Percentiles rank a stretch among this genome's conserved stretches.
Evolutionary conservation across 805 yeast genomes (phyloP).

Genomic region (Myxozyma melibiosi): DNA sequence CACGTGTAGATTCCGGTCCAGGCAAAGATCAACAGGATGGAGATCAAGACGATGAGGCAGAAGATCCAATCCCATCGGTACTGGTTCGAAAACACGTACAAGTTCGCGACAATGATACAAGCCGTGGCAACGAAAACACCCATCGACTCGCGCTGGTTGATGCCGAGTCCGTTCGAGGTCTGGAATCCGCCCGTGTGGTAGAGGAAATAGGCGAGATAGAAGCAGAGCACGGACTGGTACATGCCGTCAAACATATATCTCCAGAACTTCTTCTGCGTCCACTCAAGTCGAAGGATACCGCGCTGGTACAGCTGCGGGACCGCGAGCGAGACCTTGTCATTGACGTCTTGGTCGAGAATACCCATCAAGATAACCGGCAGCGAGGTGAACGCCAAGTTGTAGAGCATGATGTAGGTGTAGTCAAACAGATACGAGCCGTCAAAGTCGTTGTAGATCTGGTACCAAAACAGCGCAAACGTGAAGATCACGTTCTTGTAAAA

Average conservation of each 20-base stretch:
- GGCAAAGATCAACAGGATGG: constrained; percentile 60
- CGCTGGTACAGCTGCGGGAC: constrained; percentile 71
- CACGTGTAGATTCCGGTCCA: constrained; percentile 85
- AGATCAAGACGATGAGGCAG: constrained; percentile 53
- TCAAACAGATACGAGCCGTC: constrained; percentile 79
- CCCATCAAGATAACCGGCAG: constrained; percentile 75
- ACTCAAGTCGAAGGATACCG: constrained; percentile 66
- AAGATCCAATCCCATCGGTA: constrained; percentile 79
- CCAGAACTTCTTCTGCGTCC: constrained; percentile 62
- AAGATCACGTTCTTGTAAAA: constrained; percentile 76
- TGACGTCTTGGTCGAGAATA: constrained; percentile 73
- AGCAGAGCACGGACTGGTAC: constrained; percentile 70
- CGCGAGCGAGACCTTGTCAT: constrained; percentile 61
- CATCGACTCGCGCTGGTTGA: constrained; percentile 71
- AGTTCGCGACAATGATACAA: constrained; percentile 64
- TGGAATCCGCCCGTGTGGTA: constrained; percentile 52
- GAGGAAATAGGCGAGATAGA: constrained; percentile 65
- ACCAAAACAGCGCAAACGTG: constrained; percentile 77
- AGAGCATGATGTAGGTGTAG: constrained; percentile 75
- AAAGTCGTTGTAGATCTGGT: constrained; percentile 64
- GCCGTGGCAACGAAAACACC: constrained; percentile 65
- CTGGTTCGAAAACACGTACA: constrained; percentile 68
- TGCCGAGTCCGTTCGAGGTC: constrained; percentile 51
- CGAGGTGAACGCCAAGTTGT: constrained; percentile 79
- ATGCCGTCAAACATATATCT: constrained; percentile 69